Conservation (phyloP, 2,329 filamentous ascomycete species). For the Thelonectria olida region DNA sequence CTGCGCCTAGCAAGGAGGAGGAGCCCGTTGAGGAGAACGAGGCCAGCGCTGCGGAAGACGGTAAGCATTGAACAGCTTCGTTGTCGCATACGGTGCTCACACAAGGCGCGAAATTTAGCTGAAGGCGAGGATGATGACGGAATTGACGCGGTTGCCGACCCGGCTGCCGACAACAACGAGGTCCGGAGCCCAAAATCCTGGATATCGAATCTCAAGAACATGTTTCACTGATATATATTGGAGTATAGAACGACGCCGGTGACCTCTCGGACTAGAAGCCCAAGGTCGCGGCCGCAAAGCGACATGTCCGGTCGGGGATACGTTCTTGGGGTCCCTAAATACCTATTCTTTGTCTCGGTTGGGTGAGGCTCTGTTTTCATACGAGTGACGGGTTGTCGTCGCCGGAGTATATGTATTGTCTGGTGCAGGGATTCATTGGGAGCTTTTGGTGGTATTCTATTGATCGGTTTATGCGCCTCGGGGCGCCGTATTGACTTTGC, state of each 20-base stretch:
- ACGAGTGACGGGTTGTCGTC: not conserved
- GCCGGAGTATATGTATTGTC: conserved; percentile 7
- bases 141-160: conserved; percentile 13
- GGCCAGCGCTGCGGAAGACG: conserved; percentile 26
- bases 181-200: conserved; percentile 39
- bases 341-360: not conserved
- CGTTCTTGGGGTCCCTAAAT: not conserved
- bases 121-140: conserved; percentile 33
- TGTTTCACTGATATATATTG: conserved; percentile 40
- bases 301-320: not conserved
- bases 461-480: conserved; percentile 2
- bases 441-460: conserved; percentile 2
- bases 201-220: conserved; percentile 32
- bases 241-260: conserved; percentile 30
- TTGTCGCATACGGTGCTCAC: no score
- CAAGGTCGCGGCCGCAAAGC: not conserved
- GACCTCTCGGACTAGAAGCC: conserved; percentile 26
- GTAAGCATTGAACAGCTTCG: conserved; percentile 13
- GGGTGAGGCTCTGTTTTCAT: not conserved
- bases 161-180: conserved; percentile 18
- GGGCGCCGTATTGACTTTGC: conserved; percentile 10
- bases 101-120: conserved; percentile 6
- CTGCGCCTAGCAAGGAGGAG: conserved; percentile 40
- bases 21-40: conserved; percentile 13
- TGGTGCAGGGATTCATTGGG: not conserved